Conservation (phyloP, 805 yeast genomes). For the Phaffomyces opuntiae region DNA sequence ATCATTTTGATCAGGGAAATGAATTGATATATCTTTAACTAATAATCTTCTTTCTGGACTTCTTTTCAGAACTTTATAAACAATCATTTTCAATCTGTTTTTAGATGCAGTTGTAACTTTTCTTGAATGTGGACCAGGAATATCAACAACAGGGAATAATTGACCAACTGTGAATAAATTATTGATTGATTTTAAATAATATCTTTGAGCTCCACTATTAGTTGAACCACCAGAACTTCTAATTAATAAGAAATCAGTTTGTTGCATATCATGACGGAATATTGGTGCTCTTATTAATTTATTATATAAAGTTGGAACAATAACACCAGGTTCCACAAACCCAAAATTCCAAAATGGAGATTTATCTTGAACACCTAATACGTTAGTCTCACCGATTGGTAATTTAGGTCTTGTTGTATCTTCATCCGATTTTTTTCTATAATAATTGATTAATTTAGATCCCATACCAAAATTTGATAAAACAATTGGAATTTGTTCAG, state of each 20-base stretch:
- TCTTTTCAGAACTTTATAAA: slow-evolving; percentile 75
- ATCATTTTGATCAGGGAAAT: slow-evolving; percentile 95
- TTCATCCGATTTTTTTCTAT: slow-evolving; percentile 73
- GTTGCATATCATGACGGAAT: slow-evolving; percentile 71
- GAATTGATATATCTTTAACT: slow-evolving; percentile 81
- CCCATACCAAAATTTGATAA: slow-evolving; percentile 94
- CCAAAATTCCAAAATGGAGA: slow-evolving; percentile 99
- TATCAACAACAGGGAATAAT: slow-evolving; percentile 84
- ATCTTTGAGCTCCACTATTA: slow-evolving; percentile 59
- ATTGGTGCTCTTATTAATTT: slow-evolving; percentile 90
- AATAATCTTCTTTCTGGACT: slow-evolving; percentile 66
- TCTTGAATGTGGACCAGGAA: slow-evolving; percentile 97
- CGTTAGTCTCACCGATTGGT: slow-evolving; percentile 90
- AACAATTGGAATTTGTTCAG: slow-evolving; percentile 81
- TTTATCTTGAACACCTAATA: slow-evolving; percentile 90
- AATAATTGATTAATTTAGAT: slow-evolving; percentile 84
- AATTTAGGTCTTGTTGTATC: slow-evolving; percentile 84
- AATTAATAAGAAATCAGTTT: slow-evolving; percentile 77
- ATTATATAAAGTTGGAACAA: slow-evolving; percentile 90
- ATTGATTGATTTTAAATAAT: slow-evolving; percentile 60
- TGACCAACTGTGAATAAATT: slow-evolving; percentile 87
- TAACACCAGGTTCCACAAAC: slow-evolving; percentile 87
- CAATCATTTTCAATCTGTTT: slow-evolving; percentile 89
- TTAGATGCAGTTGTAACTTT: slow-evolving; percentile 91
- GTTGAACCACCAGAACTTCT: slow-evolving; percentile 74